A percentile compares a stretch with the other conserved stretches of the same genome.
These are phyloP conservation scores for Vitis hybrid DNA, from an alignment of 177 flowering plant genomes.

Conservation along the genomic window DNA sequence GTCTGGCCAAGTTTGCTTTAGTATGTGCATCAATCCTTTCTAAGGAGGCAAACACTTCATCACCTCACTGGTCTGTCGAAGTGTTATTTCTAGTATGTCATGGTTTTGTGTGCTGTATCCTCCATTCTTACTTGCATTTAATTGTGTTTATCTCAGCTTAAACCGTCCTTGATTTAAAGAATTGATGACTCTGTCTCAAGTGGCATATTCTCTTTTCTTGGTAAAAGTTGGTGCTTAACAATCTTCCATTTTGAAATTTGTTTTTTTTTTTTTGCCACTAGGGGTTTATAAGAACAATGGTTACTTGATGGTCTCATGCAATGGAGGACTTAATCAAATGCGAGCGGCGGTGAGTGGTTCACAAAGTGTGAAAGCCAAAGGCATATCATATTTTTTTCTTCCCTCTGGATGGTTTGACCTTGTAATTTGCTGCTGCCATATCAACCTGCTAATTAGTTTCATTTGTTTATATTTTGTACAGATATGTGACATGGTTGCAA, in stretches of 20 bases:
- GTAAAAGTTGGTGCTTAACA: background rate
- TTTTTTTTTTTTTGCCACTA: constrained; percentile 6
- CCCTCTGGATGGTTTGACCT: background rate
- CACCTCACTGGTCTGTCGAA: no score
- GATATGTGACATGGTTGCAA: constrained; percentile 81
- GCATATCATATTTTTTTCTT: background rate
- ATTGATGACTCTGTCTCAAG: no score
- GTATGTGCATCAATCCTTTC: no score
- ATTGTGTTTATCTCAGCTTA: no score
- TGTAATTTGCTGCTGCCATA: background rate
- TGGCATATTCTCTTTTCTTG: background rate
- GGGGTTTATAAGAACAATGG: constrained; percentile 68
- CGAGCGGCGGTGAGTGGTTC: constrained; percentile 57
- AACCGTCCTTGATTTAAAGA: no score
- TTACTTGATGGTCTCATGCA: constrained; percentile 70
- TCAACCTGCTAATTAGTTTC: background rate
- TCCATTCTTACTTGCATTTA: no score
- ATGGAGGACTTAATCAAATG: constrained; percentile 95
- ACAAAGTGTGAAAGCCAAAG: background rate
- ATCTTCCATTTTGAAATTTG: background rate
- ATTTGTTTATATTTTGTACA: constrained; percentile 16
- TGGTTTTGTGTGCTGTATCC: no score
- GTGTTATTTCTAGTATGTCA: no score
- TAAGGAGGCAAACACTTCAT: no score
- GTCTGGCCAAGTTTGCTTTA: no score